Evolutionary conservation across 495 filamentous ascomycete genomes (phyloP).

Genomic region (Penicillium daleae): DNA sequence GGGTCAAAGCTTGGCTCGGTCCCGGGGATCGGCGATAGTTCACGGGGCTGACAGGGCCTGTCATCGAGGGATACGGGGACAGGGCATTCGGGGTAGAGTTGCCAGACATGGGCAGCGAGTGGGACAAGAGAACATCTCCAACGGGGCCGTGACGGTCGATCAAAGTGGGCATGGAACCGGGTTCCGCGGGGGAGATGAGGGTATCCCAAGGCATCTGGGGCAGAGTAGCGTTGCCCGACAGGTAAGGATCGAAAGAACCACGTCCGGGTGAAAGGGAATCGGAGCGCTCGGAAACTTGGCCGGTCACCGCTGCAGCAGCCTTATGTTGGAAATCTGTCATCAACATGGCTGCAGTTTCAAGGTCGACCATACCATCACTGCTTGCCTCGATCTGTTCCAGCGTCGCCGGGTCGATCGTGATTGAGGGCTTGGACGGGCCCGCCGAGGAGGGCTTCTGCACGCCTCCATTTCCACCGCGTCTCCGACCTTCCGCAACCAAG

Average conservation of each 20-base stretch:
- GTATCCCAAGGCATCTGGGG: conserved; percentile 91
- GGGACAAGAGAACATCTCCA: conserved; percentile 65
- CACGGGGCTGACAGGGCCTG: conserved; percentile 70
- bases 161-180: conserved; percentile 65
- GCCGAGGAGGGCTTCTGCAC: conserved; percentile 66
- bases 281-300: conserved; percentile 71
- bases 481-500: conserved; percentile 91
- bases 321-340: conserved; percentile 99
- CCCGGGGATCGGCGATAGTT: conserved; percentile 71
- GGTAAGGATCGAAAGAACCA: conserved; percentile 68
- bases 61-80: conserved; percentile 77
- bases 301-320: conserved; percentile 81
- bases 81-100: conserved; percentile 79
- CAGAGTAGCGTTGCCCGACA: conserved; percentile 75
- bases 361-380: conserved; percentile 93
- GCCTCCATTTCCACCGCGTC: conserved; percentile 62
- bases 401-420: conserved; percentile 83
- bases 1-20: conserved; percentile 63
- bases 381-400: conserved; percentile 94
- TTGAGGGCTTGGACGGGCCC: conserved; percentile 76
- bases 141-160: conserved; percentile 65
- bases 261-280: conserved; percentile 73
- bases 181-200: conserved; percentile 69
- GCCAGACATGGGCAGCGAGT: conserved; percentile 68
- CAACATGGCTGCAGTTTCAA: conserved; percentile 98